Base-by-base conservation (phyloP, 805 yeast genomes). In the Gaillardinia entomophila region DNA sequence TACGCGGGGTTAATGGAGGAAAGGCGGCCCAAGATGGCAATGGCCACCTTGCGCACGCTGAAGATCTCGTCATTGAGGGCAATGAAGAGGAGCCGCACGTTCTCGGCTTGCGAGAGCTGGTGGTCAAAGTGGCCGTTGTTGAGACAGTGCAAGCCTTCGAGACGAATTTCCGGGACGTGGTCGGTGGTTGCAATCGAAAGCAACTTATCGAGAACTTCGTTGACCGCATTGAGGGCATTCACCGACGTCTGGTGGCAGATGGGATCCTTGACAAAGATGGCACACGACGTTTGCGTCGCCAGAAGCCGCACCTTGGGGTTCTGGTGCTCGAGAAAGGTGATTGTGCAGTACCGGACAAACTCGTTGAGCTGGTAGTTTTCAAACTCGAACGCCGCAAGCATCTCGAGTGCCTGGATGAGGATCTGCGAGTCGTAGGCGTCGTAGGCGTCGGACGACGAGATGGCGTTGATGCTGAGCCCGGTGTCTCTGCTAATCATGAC, bases 1-100 rank as follows among this genome's bases (percentile, higher is more conserved):
- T 87, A 90, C 0, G 98, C 97, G 0, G 99, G 97, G 48, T 92
- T 92, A 26, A 87, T 81, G 2, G 76, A 60, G 0, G 96, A 82
- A 12, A 92, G 60, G 35, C 97, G 71, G 3, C 98, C 97, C 37
- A 92, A 75, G 8, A 89, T 72, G 31, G 70, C 71, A 22, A 90
- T 75, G 0, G 95, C 82, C 12, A 77, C 82, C 46, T 83, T 78
- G 34, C 96, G 73, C 8, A 92, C 82, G 8, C 77, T 78, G 51
- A 92, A 92, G 2, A 74, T 75, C 55, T 90, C 97, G 58, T 92
- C 99, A 51, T 92, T 85, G 35, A 90, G 62, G 0, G 96, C 90
- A 66, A 89, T 84, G 48, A 90, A 86, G 15, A 92, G 64, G 11
- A 89, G 59, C 34, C 86, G 70, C 20, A 89, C 90, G 53, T 88